Percentiles rank a stretch among this genome's conserved stretches.
These are phyloP conservation scores for Vitis cinerea DNA, from an alignment of 164 flowering plant species.

Conservation along the genomic window DNA sequence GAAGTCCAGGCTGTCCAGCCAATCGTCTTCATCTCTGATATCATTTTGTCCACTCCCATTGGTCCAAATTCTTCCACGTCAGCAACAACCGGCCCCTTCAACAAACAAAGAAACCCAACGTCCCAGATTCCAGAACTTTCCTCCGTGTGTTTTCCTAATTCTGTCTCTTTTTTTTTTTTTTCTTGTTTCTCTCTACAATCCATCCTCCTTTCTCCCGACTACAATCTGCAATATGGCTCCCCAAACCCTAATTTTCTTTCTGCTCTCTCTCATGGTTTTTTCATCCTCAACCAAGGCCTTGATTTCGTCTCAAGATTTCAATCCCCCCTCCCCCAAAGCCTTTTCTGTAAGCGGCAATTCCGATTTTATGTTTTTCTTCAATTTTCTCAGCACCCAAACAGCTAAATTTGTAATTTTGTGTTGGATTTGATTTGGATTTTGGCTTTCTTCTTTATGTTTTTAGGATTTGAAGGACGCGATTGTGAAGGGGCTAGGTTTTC, in stretches of 20 bases:
- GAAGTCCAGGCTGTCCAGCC: constrained; percentile 12
- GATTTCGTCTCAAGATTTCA: constrained; percentile 28
- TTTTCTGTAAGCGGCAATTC: constrained; percentile 50
- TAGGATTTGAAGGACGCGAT: constrained; percentile 89
- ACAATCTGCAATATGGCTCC: neutral
- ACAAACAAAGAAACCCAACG: no score
- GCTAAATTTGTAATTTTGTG: neutral
- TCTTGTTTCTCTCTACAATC: no score
- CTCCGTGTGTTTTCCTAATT: neutral
- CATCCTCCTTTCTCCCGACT: neutral
- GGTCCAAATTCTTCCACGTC: constrained; percentile 50
- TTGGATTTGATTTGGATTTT: neutral
- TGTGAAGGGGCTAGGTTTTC: constrained; percentile 79
- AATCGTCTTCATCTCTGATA: constrained; percentile 26
- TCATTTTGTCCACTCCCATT: constrained; percentile 47
- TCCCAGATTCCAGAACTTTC: neutral
- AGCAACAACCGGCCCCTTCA: constrained; percentile 8
- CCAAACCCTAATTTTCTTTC: constrained; percentile 6
- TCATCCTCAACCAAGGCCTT: constrained; percentile 29
- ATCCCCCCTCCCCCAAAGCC: constrained; percentile 56
- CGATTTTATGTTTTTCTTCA: constrained; percentile 1
- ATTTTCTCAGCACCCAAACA: no score
- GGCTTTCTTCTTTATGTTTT: constrained; percentile 1
- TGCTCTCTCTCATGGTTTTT: constrained; percentile 22
- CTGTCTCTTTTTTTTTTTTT: no score